A percentile compares a stretch with the other conserved stretches of the same genome.
These are phyloP conservation scores for Clarireedia hainanense DNA, from an alignment of 2,329 filamentous ascomycete species.

Conservation along the genomic window DNA sequence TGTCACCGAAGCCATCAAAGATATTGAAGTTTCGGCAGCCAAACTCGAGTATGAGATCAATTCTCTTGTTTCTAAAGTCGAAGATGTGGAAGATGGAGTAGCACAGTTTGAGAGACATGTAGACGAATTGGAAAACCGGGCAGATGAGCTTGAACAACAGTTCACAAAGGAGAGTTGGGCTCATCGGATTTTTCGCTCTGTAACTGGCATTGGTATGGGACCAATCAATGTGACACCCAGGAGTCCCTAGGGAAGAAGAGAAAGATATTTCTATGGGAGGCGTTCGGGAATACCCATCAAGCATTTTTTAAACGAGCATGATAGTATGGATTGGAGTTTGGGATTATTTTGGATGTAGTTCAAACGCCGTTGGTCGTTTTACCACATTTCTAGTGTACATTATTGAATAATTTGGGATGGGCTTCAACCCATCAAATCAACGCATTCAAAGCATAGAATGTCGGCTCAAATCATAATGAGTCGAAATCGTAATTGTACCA, in stretches of 20 bases:
- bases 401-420: not conserved
- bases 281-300: conserved; percentile 12
- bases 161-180: conserved; percentile 28
- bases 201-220: conserved; percentile 29
- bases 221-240: conserved; percentile 21
- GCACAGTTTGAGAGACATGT: conserved; percentile 74
- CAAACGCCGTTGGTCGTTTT: conserved; percentile 16
- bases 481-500: not conserved
- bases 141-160: conserved; percentile 49
- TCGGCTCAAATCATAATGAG: not conserved
- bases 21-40: conserved; percentile 72
- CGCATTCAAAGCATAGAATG: not conserved
- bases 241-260: conserved; percentile 2
- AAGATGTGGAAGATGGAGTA: conserved; percentile 81
- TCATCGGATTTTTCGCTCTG: conserved; percentile 27
- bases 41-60: conserved; percentile 90
- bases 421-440: not conserved
- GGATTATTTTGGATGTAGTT: not conserved
- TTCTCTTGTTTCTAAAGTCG: conserved; percentile 68
- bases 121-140: conserved; percentile 57
- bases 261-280: not conserved
- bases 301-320: conserved; percentile 9
- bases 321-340: conserved; percentile 12
- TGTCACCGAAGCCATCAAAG: conserved; percentile 64
- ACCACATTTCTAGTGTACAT: conserved; percentile 20